Evolutionary conservation across 169 alveolate genomes (phyloP).

Genomic region (Amoebophrya sp.): DNA sequence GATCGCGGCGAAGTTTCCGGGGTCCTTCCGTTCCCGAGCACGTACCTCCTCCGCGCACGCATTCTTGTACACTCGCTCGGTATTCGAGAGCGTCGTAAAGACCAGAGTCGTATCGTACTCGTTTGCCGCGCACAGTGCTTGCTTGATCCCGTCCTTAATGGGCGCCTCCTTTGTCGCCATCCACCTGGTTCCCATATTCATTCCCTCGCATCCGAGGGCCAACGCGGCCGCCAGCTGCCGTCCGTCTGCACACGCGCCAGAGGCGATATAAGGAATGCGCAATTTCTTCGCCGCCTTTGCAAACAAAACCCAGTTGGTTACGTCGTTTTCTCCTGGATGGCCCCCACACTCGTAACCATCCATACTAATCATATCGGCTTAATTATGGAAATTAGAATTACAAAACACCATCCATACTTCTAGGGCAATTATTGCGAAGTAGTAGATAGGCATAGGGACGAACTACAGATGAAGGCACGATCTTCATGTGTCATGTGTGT

Average conservation of each 20-base stretch:
- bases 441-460: too few relatives aligned
- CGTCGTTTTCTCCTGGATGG: slow-evolving; percentile 33
- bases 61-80: slow-evolving; percentile 23
- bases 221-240: slow-evolving; percentile 25
- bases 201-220: slow-evolving; percentile 31
- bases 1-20: slow-evolving; percentile 12
- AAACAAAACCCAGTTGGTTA: slow-evolving; percentile 30
- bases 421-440: too few relatives aligned
- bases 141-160: slow-evolving; percentile 20
- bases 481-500: too few relatives aligned
- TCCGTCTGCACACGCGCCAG: slow-evolving; percentile 28
- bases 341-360: slow-evolving; percentile 36
- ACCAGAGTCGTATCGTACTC: slow-evolving; percentile 28
- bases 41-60: not conserved
- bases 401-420: too few relatives aligned
- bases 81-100: not conserved
- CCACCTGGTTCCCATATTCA: slow-evolving; percentile 35
- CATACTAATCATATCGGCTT: slow-evolving; percentile 31
- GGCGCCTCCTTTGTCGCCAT: slow-evolving; percentile 33
- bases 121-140: not conserved
- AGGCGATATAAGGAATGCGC: slow-evolving; percentile 23
- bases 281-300: not conserved
- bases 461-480: too few relatives aligned
- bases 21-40: slow-evolving; percentile 1
- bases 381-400: too few relatives aligned